Evolutionary conservation across 345 rosid genomes (phyloP).

Genomic region (Arabidopsis arenosa): DNA sequence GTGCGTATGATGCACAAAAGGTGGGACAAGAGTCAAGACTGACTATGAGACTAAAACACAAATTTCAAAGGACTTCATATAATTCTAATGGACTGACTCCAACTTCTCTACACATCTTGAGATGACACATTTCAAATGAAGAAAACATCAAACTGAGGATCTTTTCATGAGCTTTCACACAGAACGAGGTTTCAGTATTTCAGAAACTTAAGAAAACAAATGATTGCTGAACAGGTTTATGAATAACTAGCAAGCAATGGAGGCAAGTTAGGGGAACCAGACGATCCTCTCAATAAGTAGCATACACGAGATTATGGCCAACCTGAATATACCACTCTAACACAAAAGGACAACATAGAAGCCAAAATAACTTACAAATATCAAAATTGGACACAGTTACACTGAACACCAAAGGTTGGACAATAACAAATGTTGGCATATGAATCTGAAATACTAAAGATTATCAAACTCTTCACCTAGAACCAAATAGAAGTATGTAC

Average conservation of each 20-base stretch:
- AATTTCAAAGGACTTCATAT: background rate
- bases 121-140: slow-evolving; percentile 15
- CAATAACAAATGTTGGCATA: background rate
- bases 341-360: background rate
- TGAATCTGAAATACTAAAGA: slow-evolving; percentile 2
- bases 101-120: slow-evolving; percentile 12
- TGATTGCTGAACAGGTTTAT: background rate
- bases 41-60: slow-evolving; percentile 12
- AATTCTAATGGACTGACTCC: background rate
- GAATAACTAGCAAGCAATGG: background rate
- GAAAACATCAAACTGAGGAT: background rate
- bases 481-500: background rate
- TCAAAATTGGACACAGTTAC: slow-evolving; percentile 12
- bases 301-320: background rate
- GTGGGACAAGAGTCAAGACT: slow-evolving; percentile 32
- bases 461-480: background rate
- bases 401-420: background rate
- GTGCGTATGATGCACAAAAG: slow-evolving; percentile 31
- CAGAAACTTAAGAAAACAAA: background rate
- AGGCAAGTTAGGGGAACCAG: background rate
- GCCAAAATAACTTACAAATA: background rate
- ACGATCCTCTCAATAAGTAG: slow-evolving; percentile 2
- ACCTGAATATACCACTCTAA: background rate
- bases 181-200: background rate
- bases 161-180: background rate